Evolutionary conservation across 352 stramenopile genomes (phyloP).

Genomic region (Globisporangium alternatum): DNA sequence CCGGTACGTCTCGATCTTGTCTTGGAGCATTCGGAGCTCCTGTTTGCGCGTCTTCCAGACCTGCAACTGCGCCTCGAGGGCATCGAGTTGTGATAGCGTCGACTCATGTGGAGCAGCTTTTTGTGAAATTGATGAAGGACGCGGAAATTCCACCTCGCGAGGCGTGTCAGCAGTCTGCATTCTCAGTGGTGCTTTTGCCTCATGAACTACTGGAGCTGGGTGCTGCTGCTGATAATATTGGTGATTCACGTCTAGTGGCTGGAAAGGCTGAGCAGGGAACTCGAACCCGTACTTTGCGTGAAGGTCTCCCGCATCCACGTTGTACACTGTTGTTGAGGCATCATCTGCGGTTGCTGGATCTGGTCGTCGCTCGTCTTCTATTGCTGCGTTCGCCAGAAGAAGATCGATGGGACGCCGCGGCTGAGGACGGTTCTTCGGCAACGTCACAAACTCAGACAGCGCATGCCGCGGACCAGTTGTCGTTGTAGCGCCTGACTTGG

Average conservation of each 20-base stretch:
- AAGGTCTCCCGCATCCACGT: neutral
- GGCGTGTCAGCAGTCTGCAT: neutral
- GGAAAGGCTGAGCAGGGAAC: slow-evolving; percentile 13
- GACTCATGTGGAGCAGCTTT: neutral
- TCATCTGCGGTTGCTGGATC: neutral
- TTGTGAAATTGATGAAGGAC: neutral
- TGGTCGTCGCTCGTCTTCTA: neutral
- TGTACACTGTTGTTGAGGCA: neutral
- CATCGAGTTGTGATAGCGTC: slow-evolving; percentile 11
- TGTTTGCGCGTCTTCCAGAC: slow-evolving; percentile 10
- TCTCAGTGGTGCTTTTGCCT: neutral
- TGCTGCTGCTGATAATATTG: neutral
- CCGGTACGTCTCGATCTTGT: slow-evolving; percentile 5
- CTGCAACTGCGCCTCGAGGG: slow-evolving; percentile 14
- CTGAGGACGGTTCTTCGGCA: slow-evolving; percentile 30
- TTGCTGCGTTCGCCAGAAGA: slow-evolving; percentile 6
- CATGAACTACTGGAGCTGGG: neutral
- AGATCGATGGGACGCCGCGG: slow-evolving; percentile 36
- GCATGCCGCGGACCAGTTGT: neutral
- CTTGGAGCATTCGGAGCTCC: slow-evolving; percentile 5
- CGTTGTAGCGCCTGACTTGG: neutral
- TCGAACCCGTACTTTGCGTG: slow-evolving; percentile 15
- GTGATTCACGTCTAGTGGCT: neutral
- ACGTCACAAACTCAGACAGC: slow-evolving; percentile 33
- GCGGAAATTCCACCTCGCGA: neutral